These are phyloP conservation scores for Candida stauntonica DNA, from an alignment of 805 yeast genomes.

Conservation along the genomic window DNA sequence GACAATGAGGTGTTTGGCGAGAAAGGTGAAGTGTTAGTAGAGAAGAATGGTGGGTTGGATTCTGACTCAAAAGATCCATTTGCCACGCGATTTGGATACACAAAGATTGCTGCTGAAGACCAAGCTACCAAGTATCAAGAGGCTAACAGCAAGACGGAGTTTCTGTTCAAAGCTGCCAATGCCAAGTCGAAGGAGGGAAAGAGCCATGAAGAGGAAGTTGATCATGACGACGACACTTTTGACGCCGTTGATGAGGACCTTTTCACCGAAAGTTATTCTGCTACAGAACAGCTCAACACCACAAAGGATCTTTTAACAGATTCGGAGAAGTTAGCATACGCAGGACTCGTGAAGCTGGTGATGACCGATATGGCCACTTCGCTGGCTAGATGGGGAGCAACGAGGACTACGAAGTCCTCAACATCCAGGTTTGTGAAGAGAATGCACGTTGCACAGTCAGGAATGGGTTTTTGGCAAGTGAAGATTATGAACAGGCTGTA, in stretches of 20 bases:
- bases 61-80: background rate
- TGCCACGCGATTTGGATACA: slow-evolving; percentile 52
- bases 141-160: slow-evolving; percentile 53
- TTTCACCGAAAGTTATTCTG: slow-evolving; percentile 33
- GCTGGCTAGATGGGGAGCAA: slow-evolving; percentile 53
- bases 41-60: slow-evolving; percentile 19
- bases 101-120: slow-evolving; percentile 81
- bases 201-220: slow-evolving; percentile 16
- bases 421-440: slow-evolving; percentile 48
- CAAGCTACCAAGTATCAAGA: slow-evolving; percentile 70
- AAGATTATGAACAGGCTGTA: slow-evolving; percentile 67
- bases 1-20: slow-evolving; percentile 76
- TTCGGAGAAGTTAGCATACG: slow-evolving; percentile 85
- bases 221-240: slow-evolving; percentile 24
- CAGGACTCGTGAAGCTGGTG: slow-evolving; percentile 74
- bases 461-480: slow-evolving; percentile 81
- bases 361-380: slow-evolving; percentile 78
- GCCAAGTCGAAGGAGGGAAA: background rate
- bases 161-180: slow-evolving; percentile 36
- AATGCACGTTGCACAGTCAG: slow-evolving; percentile 65
- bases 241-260: slow-evolving; percentile 36
- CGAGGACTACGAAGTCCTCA: slow-evolving; percentile 42
- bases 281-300: slow-evolving; percentile 65
- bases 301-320: slow-evolving; percentile 81
- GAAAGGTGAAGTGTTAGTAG: slow-evolving; percentile 55